Conservation (phyloP, 2,329 filamentous ascomycete species). For the Magnaporthiopsis poae region DNA sequence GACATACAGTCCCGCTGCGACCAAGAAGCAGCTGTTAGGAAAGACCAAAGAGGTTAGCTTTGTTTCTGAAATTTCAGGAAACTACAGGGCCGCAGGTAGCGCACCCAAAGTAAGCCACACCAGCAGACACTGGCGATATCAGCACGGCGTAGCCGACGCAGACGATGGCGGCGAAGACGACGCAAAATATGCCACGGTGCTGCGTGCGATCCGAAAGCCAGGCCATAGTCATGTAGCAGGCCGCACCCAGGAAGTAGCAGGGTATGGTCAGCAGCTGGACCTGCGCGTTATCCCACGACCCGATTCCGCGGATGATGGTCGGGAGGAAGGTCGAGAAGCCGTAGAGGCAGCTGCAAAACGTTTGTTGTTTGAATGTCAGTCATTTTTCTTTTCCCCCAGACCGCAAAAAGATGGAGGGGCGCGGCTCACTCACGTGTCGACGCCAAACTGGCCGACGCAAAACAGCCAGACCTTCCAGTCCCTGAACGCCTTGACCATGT, state of each 20-base stretch:
- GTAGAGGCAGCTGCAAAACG: conserved; percentile 13
- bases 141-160: conserved; percentile 61
- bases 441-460: conserved; percentile 59
- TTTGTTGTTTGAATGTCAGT: conserved; percentile 12
- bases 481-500: conserved; percentile 56
- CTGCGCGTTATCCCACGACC: conserved; percentile 51
- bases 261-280: conserved; percentile 71
- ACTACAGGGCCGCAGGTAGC: background rate
- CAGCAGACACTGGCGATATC: conserved; percentile 47
- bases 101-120: conserved; percentile 59
- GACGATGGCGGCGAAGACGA: conserved; percentile 52
- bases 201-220: conserved; percentile 59
- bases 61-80: background rate
- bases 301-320: conserved; percentile 64
- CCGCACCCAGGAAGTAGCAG: conserved; percentile 63
- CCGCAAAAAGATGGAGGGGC: conserved; percentile 37
- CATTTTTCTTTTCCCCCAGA: conserved; percentile 18
- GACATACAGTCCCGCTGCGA: conserved; percentile 62
- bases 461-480: conserved; percentile 73
- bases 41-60: conserved; percentile 60
- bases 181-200: conserved; percentile 53
- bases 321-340: conserved; percentile 70
- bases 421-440: conserved; percentile 51
- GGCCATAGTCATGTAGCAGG: conserved; percentile 57
- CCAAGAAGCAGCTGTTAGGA: conserved; percentile 64